These are phyloP conservation scores for Fusarium oxysporum DNA, from an alignment of 2,329 filamentous ascomycete species.

Conservation along the genomic window DNA sequence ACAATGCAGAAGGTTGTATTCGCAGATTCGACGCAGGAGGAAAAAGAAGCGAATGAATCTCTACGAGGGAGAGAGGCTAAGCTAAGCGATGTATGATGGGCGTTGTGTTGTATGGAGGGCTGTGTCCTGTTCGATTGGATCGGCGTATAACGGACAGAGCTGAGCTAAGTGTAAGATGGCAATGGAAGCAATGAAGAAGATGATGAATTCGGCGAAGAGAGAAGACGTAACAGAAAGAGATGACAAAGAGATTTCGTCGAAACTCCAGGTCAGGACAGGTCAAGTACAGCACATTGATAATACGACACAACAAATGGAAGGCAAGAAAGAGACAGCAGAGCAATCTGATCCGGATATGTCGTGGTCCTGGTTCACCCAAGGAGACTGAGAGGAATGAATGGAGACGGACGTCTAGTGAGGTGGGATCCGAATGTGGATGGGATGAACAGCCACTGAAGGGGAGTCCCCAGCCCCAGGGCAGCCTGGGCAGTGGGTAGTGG, in stretches of 20 bases:
- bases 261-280: neutral
- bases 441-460: conserved; percentile 39
- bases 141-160: conserved; percentile 22
- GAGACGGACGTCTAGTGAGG: conserved; percentile 20
- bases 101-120: conserved; percentile 16
- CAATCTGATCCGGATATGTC: conserved; percentile 37
- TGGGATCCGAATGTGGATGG: conserved; percentile 42
- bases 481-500: neutral
- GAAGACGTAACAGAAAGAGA: conserved; percentile 21
- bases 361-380: conserved; percentile 35
- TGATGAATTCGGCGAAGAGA: neutral
- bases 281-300: neutral
- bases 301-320: conserved; percentile 15
- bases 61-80: conserved; percentile 15
- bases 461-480: conserved; percentile 14
- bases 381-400: conserved; percentile 42
- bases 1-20: conserved; percentile 5
- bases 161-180: conserved; percentile 18
- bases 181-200: conserved; percentile 9
- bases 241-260: conserved; percentile 12
- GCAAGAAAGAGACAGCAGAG: conserved; percentile 35
- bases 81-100: conserved; percentile 27
- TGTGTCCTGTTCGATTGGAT: conserved; percentile 28
- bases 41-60: conserved; percentile 33
- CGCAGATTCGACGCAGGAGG: conserved; percentile 17